Conservation (phyloP, 2,329 filamentous ascomycete species). For the Fusarium humuli region DNA sequence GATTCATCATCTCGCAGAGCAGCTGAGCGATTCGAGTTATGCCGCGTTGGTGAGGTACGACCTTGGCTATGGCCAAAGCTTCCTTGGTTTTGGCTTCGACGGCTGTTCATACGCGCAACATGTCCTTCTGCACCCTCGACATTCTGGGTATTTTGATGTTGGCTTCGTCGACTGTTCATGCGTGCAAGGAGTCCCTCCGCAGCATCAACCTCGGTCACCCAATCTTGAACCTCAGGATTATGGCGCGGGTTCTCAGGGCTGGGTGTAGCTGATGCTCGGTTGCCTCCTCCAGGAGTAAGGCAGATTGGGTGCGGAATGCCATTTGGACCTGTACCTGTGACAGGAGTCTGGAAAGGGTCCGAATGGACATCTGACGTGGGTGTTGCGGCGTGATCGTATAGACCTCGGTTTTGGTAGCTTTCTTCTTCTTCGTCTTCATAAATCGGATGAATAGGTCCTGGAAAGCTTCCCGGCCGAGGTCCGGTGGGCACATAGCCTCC, state of each 20-base stretch:
- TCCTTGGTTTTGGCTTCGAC: conserved; percentile 36
- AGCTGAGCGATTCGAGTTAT: conserved; percentile 53
- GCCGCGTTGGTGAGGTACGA: conserved; percentile 54
- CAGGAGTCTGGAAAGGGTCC: conserved; percentile 65
- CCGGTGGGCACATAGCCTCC: conserved; percentile 51
- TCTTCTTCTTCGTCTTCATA: conserved; percentile 69
- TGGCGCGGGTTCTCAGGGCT: conserved; percentile 55
- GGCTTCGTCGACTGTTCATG: conserved; percentile 50
- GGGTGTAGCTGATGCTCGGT: conserved; percentile 53
- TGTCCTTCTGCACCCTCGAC: conserved; percentile 65
- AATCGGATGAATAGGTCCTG: conserved; percentile 67
- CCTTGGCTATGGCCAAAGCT: conserved; percentile 41
- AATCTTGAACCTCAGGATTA: conserved; percentile 68
- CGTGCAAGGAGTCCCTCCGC: conserved; percentile 64
- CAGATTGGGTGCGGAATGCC: conserved; percentile 36
- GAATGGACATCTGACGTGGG: conserved; percentile 54
- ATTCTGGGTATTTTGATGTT: conserved; percentile 25
- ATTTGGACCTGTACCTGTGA: conserved; percentile 30
- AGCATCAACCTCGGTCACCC: conserved; percentile 68
- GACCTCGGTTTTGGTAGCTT: conserved; percentile 43
- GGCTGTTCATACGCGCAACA: conserved; percentile 57
- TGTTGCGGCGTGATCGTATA: conserved; percentile 47
- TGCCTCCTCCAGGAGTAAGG: conserved; percentile 45
- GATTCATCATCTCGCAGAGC: conserved; percentile 59
- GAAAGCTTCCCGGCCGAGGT: conserved; percentile 46